Base-by-base conservation (phyloP, 331 rosid species). In the Malus hybrid region DNA sequence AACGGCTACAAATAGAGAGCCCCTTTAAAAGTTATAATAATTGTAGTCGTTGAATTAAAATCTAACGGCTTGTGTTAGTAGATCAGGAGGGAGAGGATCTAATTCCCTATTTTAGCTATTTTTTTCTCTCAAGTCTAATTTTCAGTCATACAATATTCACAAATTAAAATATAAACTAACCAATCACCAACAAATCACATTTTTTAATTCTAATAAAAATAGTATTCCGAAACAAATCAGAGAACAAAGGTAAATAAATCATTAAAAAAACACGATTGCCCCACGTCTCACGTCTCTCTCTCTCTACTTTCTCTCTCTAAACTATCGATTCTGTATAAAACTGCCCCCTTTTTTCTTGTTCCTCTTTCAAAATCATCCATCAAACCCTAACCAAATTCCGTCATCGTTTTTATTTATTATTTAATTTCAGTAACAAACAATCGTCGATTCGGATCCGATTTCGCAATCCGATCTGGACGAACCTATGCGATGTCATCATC, bases 401-500 rank as follows among this genome's bases (percentile, higher is more conserved):
- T 5, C 55, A 27, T 70, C 60, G 11, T 54, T 8, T 11, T 31
- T 36, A 36, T 59, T 72, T 36, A 34, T 73, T 72, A 9, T 71
- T 16, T 11, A 57, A 12, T 32, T 33, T 24, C 10, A 6, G n/a
- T 8, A 73, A 22, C 76, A 50, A 39, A 34, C 29, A 73, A 33
- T 62, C 22, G 20, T 52, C 33, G 42, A 69, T 71, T 63, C 61
- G 19, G 69, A 64, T 71, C 70, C 65, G 12, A 69, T 73, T 61
- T 39, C 46, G 12, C 69, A 31, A 64, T 34, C 77, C 4, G 28
- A 56, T 56, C 66, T 56, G 66, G 75, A 71, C 16, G 73, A 69
- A 29, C 75, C 56, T 27, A 62, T 74, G 73, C 76, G 39, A 85
- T 85, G 87, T 22, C 62, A 33, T 13, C 20, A 31, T 16, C 77